phyloP scores from a whole-genome alignment of 805 yeast genomes.

The Cyberlindnera nakhonratchasimensis region DNA sequence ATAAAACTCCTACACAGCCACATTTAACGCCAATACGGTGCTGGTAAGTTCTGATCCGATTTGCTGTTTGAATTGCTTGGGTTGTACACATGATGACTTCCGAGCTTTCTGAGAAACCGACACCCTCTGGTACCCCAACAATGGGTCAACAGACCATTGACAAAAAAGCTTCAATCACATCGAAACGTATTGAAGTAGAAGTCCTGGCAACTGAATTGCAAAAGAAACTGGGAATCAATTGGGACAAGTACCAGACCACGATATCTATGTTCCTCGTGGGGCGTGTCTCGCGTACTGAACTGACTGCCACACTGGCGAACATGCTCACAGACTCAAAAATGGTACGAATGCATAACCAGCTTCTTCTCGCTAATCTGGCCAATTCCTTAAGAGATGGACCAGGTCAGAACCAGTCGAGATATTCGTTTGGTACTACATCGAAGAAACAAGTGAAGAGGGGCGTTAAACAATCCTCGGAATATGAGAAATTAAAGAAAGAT shows the following conservation, averaged over 20 bases:
- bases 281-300: slow-evolving; percentile 71
- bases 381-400: slow-evolving; percentile 80
- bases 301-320: slow-evolving; percentile 55
- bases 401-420: slow-evolving; percentile 36
- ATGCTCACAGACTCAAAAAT: slow-evolving; percentile 38
- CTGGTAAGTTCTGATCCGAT: too few relatives aligned
- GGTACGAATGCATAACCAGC: slow-evolving; percentile 73
- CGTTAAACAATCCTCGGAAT: slow-evolving; percentile 61
- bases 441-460: slow-evolving; percentile 44
- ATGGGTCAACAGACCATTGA: slow-evolving; percentile 14
- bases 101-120: slow-evolving; percentile 11
- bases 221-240: slow-evolving; percentile 60
- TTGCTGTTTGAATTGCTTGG: too few relatives aligned
- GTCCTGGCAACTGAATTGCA: slow-evolving; percentile 70
- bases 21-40: too few relatives aligned
- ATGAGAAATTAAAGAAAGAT: slow-evolving; percentile 79
- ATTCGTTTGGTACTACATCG: slow-evolving; percentile 27
- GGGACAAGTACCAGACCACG: slow-evolving; percentile 85
- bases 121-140: slow-evolving; percentile 16
- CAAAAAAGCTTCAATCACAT: slow-evolving; percentile 3
- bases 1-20: too few relatives aligned
- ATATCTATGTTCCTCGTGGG: slow-evolving; percentile 76
- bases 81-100: too few relatives aligned
- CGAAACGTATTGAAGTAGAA: slow-evolving; percentile 55
- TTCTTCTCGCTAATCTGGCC: slow-evolving; percentile 76